These are phyloP conservation scores for Xylaria sp. DNA, from an alignment of 2,329 filamentous ascomycete species.

Conservation along the genomic window DNA sequence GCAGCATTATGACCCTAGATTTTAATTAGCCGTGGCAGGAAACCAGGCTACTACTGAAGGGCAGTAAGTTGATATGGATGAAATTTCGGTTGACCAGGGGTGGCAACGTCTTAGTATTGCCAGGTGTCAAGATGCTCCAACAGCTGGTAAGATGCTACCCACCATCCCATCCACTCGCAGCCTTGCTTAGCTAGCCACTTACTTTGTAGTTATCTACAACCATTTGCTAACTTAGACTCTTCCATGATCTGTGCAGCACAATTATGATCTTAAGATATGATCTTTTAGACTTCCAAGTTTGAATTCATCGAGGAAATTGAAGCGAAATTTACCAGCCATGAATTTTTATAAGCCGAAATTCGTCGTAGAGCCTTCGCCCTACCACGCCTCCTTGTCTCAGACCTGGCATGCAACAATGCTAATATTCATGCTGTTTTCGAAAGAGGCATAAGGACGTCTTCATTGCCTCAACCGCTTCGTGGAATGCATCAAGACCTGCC, in stretches of 20 bases:
- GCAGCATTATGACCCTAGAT: slow-evolving; percentile 41
- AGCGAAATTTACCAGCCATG: background rate
- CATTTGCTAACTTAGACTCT: background rate
- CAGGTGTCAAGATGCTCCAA: background rate
- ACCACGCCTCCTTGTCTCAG: background rate
- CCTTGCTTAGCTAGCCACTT: background rate
- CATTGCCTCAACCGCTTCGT: slow-evolving; percentile 18
- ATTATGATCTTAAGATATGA: background rate
- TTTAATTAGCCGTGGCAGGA: background rate
- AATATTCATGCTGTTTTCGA: slow-evolving; percentile 32
- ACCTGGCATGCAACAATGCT: slow-evolving; percentile 1
- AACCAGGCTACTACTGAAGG: background rate
- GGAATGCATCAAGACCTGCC: slow-evolving; percentile 34
- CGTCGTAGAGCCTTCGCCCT: background rate
- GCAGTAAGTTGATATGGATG: slow-evolving; percentile 10
- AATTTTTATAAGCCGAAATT: background rate
- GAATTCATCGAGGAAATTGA: no score
- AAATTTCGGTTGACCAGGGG: slow-evolving; percentile 27
- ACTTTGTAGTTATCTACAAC: background rate
- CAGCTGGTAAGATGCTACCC: background rate
- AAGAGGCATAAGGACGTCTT: background rate
- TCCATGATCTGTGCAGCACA: background rate
- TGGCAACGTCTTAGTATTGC: background rate
- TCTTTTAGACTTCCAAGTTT: background rate
- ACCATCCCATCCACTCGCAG: background rate